Conservation (phyloP, 352 stramenopile genomes). For the Phytopythium ostracodes region DNA sequence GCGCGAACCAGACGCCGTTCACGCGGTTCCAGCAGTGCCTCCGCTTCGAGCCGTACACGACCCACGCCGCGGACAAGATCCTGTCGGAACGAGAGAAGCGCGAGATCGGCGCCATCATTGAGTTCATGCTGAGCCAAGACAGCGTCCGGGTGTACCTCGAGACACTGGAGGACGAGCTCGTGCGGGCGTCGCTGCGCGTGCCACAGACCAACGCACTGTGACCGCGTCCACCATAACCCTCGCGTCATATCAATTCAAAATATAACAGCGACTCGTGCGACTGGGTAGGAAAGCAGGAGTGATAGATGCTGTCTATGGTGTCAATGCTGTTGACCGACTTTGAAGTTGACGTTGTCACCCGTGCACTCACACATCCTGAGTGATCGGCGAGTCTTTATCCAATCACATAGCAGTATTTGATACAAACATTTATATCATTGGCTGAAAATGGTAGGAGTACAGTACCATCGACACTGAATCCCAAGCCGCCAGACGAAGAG, state of each 20-base stretch:
- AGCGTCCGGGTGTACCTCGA: conserved; percentile 24
- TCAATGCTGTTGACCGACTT: too few relatives aligned
- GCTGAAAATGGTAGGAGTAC: too few relatives aligned
- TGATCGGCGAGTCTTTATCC: too few relatives aligned
- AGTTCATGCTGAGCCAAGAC: conserved; percentile 25
- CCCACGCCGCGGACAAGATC: conserved; percentile 5
- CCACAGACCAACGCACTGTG: background rate
- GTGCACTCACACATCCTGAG: too few relatives aligned
- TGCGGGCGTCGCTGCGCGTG: conserved; percentile 11
- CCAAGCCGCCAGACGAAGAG: too few relatives aligned
- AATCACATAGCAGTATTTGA: too few relatives aligned
- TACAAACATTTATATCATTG: too few relatives aligned
- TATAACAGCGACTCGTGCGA: too few relatives aligned
- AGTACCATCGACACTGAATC: background rate
- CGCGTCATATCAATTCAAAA: background rate
- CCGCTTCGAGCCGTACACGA: conserved; percentile 7
- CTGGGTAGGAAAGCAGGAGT: too few relatives aligned
- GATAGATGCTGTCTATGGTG: too few relatives aligned
- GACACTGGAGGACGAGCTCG: conserved; percentile 25
- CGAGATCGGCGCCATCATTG: conserved; percentile 24
- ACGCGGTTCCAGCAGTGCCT: background rate
- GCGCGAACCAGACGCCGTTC: background rate
- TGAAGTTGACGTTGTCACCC: too few relatives aligned
- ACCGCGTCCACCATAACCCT: background rate
- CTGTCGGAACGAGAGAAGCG: conserved; percentile 5